Conservation (phyloP, 805 yeast species). For the Candida xiaguanensis region DNA sequence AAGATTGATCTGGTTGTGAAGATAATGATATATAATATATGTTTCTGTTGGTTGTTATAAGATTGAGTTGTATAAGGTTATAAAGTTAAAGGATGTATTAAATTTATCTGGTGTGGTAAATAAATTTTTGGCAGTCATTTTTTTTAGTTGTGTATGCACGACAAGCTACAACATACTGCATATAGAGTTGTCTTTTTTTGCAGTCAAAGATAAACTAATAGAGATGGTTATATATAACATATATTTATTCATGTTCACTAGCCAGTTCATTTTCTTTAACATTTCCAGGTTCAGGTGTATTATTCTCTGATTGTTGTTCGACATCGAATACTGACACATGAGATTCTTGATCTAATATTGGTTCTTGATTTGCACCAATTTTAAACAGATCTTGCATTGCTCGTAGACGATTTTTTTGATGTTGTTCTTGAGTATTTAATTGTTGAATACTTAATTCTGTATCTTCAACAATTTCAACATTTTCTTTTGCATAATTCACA, state of each 20-base stretch:
- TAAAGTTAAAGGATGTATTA: background rate
- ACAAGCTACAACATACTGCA: background rate
- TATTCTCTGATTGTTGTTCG: background rate
- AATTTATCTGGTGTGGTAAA: background rate
- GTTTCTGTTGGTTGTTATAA: background rate
- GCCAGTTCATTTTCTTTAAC: background rate
- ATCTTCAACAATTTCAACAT: constrained; percentile 37
- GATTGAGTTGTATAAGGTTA: background rate
- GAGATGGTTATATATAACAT: no score
- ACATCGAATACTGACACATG: constrained; percentile 1
- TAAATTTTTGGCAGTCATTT: constrained; percentile 4
- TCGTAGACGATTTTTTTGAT: background rate
- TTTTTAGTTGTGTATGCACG: constrained; percentile 2
- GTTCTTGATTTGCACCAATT: background rate
- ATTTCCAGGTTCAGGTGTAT: background rate
- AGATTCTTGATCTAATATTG: background rate
- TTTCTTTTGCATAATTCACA: constrained; percentile 40
- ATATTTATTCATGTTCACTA: background rate
- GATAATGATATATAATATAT: no score
- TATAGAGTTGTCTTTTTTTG: background rate
- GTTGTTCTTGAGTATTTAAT: constrained; percentile 9
- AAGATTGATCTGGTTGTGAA: no score
- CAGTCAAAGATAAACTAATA: background rate
- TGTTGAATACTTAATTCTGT: constrained; percentile 1
- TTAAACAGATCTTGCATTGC: constrained; percentile 6